These are phyloP conservation scores for Solanum megistacrolobum DNA, from an alignment of 257 asterid species.

Conservation along the genomic window DNA sequence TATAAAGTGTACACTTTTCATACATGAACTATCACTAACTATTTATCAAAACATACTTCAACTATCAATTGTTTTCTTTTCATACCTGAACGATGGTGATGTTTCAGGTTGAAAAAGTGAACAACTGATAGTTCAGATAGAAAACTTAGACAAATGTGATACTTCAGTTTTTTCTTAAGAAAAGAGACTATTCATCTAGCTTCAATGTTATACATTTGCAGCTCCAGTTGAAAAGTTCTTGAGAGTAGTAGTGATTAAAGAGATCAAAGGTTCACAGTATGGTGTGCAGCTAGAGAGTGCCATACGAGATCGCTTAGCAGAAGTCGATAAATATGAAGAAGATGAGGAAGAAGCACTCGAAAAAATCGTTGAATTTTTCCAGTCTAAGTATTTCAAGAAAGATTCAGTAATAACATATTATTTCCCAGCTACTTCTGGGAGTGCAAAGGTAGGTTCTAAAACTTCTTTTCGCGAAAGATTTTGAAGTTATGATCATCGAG, in stretches of 20 bases:
- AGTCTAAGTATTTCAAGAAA: slow-evolving; percentile 58
- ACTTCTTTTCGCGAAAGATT: not conserved
- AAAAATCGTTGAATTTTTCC: slow-evolving; percentile 48
- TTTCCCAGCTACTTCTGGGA: slow-evolving; percentile 43
- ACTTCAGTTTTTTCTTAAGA: not conserved
- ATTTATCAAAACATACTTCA: not conserved
- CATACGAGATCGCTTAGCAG: slow-evolving; percentile 75
- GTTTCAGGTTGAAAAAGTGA: not conserved
- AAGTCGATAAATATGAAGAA: slow-evolving; percentile 62
- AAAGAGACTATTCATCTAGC: not conserved
- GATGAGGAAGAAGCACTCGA: slow-evolving; percentile 78
- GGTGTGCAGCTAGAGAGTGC: slow-evolving; percentile 73
- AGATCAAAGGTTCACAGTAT: slow-evolving; percentile 91
- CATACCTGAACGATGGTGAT: not conserved
- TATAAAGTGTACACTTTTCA: not conserved
- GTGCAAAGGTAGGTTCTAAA: slow-evolving; percentile 29
- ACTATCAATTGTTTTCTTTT: not conserved
- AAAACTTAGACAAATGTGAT: not conserved
- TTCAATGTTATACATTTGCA: slow-evolving; percentile 13
- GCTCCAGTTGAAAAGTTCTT: slow-evolving; percentile 63
- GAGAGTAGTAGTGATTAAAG: slow-evolving; percentile 84
- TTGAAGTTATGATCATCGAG: not conserved
- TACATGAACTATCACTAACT: not conserved
- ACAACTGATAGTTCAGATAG: not conserved
- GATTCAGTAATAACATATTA: slow-evolving; percentile 42